Evolutionary conservation across 768 basidiomycete genomes (phyloP), one percentile per base, ranked within the genome.

Genomic region (Clavaria fumosa): DNA sequence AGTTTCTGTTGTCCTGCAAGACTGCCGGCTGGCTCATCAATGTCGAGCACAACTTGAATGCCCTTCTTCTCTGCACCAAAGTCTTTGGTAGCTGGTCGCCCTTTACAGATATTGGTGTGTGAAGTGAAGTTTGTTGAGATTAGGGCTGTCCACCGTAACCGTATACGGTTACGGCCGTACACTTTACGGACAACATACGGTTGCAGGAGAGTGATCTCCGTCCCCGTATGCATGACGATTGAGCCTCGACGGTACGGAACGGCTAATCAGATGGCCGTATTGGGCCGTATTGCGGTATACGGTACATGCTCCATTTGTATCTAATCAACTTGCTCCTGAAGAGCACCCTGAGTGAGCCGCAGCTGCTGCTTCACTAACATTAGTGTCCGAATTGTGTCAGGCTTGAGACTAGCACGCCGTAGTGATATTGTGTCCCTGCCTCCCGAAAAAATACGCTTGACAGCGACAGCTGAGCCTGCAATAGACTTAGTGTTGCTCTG

Each of bases 381-480:
- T 2, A 59, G 43, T 2, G 43, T 35, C 0, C 50, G 36, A 24
- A 58, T 58, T 2, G 53, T 58, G 1, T 52, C 38, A 7, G 55
- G 47, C 15, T 50, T 39, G 4, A 59, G 46, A 26, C 57, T 55
- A 2, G 54, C 54, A 14, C 48, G 46, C 4, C 53, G 52, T 12
- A 59, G 41, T 11, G 52, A 53, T 23, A 58, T 59, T 3, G 54
- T 55, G 28, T 59, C 55, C 3, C 50, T 40, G 17, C 52, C 55
- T 20, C 55, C 54, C 1, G 52, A 58, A 32, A 58, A 60, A 32
- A 57, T 46, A 1, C 49, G 37, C 31, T 58, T 53, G 5, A 58
- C 56, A 3, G 57, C 52, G 6, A 60, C 50, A 24, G 58, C 58
- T 26, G 55, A 60, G 5, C 58, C 56, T 58, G 20, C 37, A 38